Evolutionary conservation across 768 basidiomycete species (phyloP).

Genomic region (Postia placenta): DNA sequence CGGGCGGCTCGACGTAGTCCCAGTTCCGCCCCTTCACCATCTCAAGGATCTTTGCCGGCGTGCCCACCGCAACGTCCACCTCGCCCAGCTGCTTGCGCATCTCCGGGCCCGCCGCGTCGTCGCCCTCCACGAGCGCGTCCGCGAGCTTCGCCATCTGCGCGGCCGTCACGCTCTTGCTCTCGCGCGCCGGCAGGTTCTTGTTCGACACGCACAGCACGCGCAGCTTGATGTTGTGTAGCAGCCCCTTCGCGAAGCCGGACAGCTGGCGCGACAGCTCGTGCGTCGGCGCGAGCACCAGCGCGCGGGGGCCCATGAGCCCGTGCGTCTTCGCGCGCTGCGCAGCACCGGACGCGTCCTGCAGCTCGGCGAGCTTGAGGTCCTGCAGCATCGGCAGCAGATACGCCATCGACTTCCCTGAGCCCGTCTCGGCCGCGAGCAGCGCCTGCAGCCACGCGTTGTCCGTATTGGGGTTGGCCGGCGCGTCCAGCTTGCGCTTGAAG

Average conservation of each 20-base stretch:
- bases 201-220: slow-evolving; percentile 68
- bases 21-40: slow-evolving; percentile 49
- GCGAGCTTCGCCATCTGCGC: slow-evolving; percentile 41
- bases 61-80: slow-evolving; percentile 60
- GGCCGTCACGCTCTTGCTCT: slow-evolving; percentile 31
- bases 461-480: neutral
- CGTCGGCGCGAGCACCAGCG: slow-evolving; percentile 79
- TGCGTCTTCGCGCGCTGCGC: neutral
- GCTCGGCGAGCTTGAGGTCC: slow-evolving; percentile 63
- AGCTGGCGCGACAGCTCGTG: slow-evolving; percentile 87
- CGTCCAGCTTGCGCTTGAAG: slow-evolving; percentile 24
- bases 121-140: slow-evolving; percentile 22
- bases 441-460: slow-evolving; percentile 31
- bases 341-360: slow-evolving; percentile 4
- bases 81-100: slow-evolving; percentile 16
- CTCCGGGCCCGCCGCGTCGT: slow-evolving; percentile 9
- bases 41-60: slow-evolving; percentile 58
- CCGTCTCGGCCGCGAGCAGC: slow-evolving; percentile 83
- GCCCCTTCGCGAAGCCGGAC: slow-evolving; percentile 62
- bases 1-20: slow-evolving; percentile 33
- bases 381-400: slow-evolving; percentile 85
- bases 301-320: slow-evolving; percentile 58
- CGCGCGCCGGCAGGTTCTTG: slow-evolving; percentile 36
- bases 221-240: slow-evolving; percentile 71
- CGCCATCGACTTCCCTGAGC: slow-evolving; percentile 88